Evolutionary conservation across 1,284 basidiomycete species (phyloP).

Genomic region (Papiliotrema terrestris): DNA sequence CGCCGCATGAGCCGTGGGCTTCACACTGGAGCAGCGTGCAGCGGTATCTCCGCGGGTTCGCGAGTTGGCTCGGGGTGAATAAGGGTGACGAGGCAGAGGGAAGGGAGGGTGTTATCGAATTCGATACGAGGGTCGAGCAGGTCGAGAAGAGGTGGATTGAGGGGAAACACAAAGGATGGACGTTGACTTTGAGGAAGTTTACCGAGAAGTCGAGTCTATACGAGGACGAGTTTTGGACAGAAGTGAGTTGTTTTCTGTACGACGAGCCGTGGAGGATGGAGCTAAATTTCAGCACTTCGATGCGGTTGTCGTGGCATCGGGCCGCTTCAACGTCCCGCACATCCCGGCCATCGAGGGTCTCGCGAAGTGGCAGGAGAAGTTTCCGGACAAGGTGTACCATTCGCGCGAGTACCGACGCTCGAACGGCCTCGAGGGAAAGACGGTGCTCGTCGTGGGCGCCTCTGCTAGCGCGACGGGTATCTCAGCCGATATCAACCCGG

Average conservation of each 20-base stretch:
- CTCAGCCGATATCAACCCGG: constrained; percentile 9
- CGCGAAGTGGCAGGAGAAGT: constrained; percentile 9
- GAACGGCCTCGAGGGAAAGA: constrained; percentile 1
- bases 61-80: constrained; percentile 15
- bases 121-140: constrained; percentile 12
- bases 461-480: constrained; percentile 13
- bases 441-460: constrained; percentile 13
- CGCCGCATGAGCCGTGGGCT: constrained; percentile 8
- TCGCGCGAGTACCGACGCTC: constrained; percentile 12
- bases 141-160: constrained; percentile 5
- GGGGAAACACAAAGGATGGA: too few relatives aligned
- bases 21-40: constrained; percentile 7
- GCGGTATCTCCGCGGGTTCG: constrained; percentile 13
- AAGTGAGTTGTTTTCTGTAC: too few relatives aligned
- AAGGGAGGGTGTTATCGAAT: background rate
- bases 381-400: constrained; percentile 8
- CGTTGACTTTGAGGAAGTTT: too few relatives aligned
- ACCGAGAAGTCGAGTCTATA: too few relatives aligned
- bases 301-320: constrained; percentile 10
- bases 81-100: constrained; percentile 2
- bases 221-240: too few relatives aligned
- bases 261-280: too few relatives aligned
- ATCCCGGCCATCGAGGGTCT: constrained; percentile 12
- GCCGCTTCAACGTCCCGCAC: constrained; percentile 11
- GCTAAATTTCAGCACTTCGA: constrained; percentile 8